Evolutionary conservation across 768 basidiomycete species (phyloP).

Genomic region (Fomitopsis pulvina): DNA sequence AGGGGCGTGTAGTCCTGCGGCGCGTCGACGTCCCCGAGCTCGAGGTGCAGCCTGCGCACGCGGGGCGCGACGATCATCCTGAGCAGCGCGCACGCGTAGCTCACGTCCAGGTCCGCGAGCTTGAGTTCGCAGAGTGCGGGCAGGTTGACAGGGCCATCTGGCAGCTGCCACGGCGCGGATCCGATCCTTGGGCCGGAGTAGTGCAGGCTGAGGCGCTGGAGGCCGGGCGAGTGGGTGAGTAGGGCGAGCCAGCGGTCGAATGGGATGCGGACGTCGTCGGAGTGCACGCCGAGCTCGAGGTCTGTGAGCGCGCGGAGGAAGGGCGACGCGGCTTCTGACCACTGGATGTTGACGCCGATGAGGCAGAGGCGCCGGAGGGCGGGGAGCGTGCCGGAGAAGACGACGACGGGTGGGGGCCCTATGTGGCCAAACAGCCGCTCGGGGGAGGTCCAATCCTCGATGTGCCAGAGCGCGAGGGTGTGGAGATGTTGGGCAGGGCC

Average conservation of each 20-base stretch:
- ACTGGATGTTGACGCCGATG: conserved; percentile 61
- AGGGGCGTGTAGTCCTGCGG: conserved; percentile 44
- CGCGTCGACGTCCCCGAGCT: conserved; percentile 33
- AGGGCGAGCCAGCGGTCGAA: conserved; percentile 49
- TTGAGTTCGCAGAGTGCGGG: conserved; percentile 36
- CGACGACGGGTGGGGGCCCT: conserved; percentile 49
- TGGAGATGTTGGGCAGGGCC: conserved; percentile 49
- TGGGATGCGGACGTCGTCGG: conserved; percentile 50
- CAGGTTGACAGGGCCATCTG: conserved; percentile 33
- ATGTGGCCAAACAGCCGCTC: conserved; percentile 50
- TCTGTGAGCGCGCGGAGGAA: conserved; percentile 43
- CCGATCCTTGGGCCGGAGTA: conserved; percentile 48
- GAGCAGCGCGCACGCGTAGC: conserved; percentile 42
- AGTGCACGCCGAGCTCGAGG: conserved; percentile 55
- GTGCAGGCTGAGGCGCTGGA: conserved; percentile 43
- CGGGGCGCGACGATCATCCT: conserved; percentile 40
- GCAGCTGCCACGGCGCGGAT: conserved; percentile 11
- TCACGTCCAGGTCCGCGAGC: conserved; percentile 50
- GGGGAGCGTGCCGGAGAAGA: conserved; percentile 49
- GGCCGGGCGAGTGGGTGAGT: conserved; percentile 41
- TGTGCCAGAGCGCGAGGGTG: conserved; percentile 59
- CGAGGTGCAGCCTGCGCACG: conserved; percentile 38
- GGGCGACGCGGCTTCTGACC: conserved; percentile 47
- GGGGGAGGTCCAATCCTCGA: conserved; percentile 46
- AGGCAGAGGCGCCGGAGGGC: conserved; percentile 48